Percentiles rank a stretch among this genome's conserved stretches.
Evolutionary conservation across 305 asterid species (phyloP).

Genomic region (Fraxinus angustifolia): DNA sequence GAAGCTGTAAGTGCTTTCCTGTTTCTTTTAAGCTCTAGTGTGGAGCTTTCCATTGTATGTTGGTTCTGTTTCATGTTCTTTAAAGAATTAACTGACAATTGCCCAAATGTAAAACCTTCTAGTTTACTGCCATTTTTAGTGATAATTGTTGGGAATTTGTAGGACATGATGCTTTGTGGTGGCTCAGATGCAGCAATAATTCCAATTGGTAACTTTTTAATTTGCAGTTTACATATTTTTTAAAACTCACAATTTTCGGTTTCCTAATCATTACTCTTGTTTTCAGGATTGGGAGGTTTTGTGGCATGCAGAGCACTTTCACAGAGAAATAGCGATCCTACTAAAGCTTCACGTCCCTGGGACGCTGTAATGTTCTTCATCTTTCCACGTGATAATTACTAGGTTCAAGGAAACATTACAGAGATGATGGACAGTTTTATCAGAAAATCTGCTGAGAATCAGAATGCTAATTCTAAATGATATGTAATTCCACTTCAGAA

Average conservation of each 20-base stretch:
- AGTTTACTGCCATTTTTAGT: slow-evolving; percentile 20
- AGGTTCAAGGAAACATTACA: background rate
- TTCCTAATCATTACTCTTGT: background rate
- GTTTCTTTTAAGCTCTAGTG: slow-evolving; percentile 11
- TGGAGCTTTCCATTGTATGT: background rate
- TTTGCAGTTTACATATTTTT: background rate
- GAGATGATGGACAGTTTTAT: background rate
- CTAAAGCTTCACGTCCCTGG: slow-evolving; percentile 60
- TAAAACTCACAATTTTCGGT: background rate
- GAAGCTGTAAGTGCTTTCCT: slow-evolving; percentile 46
- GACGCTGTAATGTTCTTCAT: slow-evolving; percentile 36
- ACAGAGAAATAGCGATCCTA: slow-evolving; percentile 47
- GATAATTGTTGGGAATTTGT: slow-evolving; percentile 36
- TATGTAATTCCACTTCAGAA: background rate
- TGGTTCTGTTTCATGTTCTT: slow-evolving; percentile 6
- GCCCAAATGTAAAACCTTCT: background rate
- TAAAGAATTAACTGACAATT: background rate
- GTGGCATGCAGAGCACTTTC: slow-evolving; percentile 58
- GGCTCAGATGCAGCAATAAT: slow-evolving; percentile 87
- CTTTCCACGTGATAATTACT: background rate
- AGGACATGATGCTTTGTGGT: slow-evolving; percentile 98
- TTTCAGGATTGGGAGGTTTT: slow-evolving; percentile 54
- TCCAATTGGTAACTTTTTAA: slow-evolving; percentile 48
- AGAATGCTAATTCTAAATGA: background rate
- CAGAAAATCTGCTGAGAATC: background rate